Evolutionary conservation across 169 alveolate species (phyloP).

Genomic region (Condylostoma magnum): DNA sequence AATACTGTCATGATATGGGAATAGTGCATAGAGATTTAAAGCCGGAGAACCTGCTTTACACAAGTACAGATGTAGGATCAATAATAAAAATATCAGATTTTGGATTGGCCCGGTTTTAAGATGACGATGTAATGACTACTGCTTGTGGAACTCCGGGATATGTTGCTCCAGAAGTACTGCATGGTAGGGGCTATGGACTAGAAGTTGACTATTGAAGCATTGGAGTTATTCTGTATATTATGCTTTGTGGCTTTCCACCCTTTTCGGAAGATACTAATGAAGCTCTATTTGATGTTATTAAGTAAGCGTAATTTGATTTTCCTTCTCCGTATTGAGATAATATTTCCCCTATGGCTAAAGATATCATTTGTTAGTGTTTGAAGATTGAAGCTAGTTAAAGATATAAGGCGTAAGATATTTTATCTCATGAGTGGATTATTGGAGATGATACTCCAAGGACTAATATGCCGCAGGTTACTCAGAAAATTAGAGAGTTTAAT

Average conservation of each 20-base stretch:
- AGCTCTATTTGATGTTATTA: conserved; percentile 69
- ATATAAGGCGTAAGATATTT: background rate
- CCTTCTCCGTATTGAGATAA: conserved; percentile 85
- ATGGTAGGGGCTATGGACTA: conserved; percentile 77
- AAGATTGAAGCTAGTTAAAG: conserved; percentile 12
- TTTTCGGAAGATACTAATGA: conserved; percentile 79
- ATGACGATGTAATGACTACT: conserved; percentile 77
- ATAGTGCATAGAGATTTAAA: conserved; percentile 85
- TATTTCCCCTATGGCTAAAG: conserved; percentile 79
- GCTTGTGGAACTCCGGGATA: conserved; percentile 90
- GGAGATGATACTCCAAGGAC: conserved; percentile 26
- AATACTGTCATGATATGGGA: conserved; percentile 79
- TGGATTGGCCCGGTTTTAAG: conserved; percentile 79
- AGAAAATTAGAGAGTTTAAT: conserved; percentile 8
- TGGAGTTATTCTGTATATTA: conserved; percentile 80
- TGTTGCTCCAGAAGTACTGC: conserved; percentile 86
- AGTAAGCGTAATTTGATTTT: conserved; percentile 67
- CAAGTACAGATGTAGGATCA: conserved; percentile 65
- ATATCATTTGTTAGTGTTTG: conserved; percentile 45
- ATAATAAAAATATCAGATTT: conserved; percentile 81
- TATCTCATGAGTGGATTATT: conserved; percentile 19
- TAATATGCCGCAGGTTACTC: conserved; percentile 18
- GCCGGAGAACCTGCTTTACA: conserved; percentile 83
- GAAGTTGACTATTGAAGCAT: conserved; percentile 85
- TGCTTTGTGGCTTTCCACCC: conserved; percentile 86